phyloP scores from a whole-genome alignment of 805 yeast genomes.

The Cyberlindnera japonica region DNA sequence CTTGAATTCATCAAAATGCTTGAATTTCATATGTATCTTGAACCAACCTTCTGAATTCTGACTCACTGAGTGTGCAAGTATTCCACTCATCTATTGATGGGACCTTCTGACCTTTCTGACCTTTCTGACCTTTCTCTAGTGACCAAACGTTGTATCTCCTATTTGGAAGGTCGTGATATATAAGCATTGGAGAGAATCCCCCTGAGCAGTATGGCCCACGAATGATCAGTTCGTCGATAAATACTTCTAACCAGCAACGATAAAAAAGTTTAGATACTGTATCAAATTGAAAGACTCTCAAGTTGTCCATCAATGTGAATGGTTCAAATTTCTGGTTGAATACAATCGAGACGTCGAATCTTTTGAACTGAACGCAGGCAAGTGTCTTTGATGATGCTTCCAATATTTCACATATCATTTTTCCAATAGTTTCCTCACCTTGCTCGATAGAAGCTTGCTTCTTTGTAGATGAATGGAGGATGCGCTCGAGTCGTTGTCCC shows the following conservation, averaged over 20 bases:
- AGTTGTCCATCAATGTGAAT: not conserved
- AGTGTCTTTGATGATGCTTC: not conserved
- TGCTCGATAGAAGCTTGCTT: not conserved
- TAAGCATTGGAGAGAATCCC: not conserved
- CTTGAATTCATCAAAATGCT: not conserved
- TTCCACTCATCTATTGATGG: not conserved
- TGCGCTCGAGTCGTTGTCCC: too few species aligned
- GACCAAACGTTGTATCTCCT: not conserved
- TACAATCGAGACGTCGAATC: not conserved
- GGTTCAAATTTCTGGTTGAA: not conserved
- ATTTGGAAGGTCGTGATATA: not conserved
- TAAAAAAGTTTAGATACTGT: not conserved
- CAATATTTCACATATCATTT: not conserved
- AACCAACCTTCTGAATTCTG: not conserved
- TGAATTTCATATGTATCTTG: not conserved
- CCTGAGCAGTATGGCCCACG: not conserved
- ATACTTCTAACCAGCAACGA: not conserved
- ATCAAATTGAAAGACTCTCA: constrained; percentile 7
- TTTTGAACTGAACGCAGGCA: not conserved
- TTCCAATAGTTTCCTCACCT: not conserved
- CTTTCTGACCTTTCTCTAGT: not conserved
- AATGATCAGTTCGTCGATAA: not conserved
- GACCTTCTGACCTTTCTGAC: too few species aligned
- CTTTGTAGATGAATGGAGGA: too few species aligned
- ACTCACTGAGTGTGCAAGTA: not conserved